Evolutionary conservation across 208 protist genomes (phyloP).

Genomic region (Balamuthia mandrillaris): DNA sequence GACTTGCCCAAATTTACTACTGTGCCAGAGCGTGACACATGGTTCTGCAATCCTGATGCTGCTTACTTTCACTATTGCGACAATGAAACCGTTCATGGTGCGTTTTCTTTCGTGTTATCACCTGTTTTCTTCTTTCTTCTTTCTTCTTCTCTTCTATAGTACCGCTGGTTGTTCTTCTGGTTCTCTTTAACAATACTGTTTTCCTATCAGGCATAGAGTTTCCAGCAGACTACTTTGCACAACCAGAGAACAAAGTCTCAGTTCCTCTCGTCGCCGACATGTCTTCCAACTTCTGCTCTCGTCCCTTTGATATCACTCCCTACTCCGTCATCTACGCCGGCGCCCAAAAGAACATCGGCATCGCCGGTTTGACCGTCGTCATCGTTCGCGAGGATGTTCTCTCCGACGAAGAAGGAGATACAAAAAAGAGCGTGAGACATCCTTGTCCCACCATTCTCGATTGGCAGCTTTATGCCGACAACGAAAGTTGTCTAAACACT

Average conservation of each 20-base stretch:
- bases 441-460: neutral
- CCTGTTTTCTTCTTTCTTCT: too few species aligned
- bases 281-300: conserved; percentile 77
- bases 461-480: neutral
- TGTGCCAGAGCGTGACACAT: conserved; percentile 45
- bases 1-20: conserved; percentile 55
- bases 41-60: conserved; percentile 59
- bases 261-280: conserved; percentile 76
- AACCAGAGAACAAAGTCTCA: conserved; percentile 37
- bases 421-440: too few species aligned
- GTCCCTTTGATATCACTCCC: conserved; percentile 15
- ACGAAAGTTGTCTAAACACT: neutral
- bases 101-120: too few species aligned
- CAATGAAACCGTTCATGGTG: conserved; percentile 81
- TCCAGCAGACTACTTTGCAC: neutral
- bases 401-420: too few species aligned
- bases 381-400: conserved; percentile 50
- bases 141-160: too few species aligned
- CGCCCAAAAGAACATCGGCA: conserved; percentile 82
- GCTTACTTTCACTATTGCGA: conserved; percentile 76
- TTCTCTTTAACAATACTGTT: too few species aligned
- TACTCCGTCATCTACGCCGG: conserved; percentile 47
- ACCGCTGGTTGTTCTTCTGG: too few species aligned
- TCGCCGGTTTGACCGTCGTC: conserved; percentile 69
- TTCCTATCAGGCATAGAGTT: conserved; percentile 53